Evolutionary conservation across 2,329 filamentous ascomycete species (phyloP), one percentile per base, ranked within the genome.

Genomic region (Didymosphaeria variabile): DNA sequence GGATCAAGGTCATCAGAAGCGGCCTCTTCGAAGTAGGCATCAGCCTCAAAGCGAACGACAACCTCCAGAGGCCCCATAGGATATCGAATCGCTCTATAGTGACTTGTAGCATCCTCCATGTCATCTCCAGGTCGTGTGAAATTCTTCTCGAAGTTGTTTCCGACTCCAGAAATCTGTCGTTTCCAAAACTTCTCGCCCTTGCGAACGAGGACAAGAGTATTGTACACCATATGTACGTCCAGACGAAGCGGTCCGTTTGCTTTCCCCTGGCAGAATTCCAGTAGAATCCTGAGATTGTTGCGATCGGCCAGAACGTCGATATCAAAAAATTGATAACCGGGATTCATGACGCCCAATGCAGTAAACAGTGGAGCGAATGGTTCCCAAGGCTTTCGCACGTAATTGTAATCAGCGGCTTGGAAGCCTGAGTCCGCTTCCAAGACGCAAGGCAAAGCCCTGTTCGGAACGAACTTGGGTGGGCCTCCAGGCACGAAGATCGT

Each of bases 11-110:
- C 49, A 38, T 71, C 66, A 3, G 64, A 47, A 1, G 53, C 50
- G 3, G 62, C 67, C 46, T 69, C 68, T 34, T 71, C 68, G 38
- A 70, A 64, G 58, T 72, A 73, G 2, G 71, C 72, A 36, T 75
- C 71, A 32, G 69, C 72, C 58, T 75, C 72, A 55, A 72, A 75
- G 21, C 72, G 70, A 2, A 63, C 61, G 5, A 73, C 68, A 15
- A 75, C 64, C 26, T 67, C 66, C 1, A 75, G 54, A 0, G 70
- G 65, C 0, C 70, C 73, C 68, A 75, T 68, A 13, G 61, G 45
- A 42, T 75, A 74, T 8, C 66, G 64, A 26, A 75, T 73, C 1
- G 66, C 72, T 19, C 73, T 70, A 52, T 75, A 75, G 56, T 75
- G 72, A 38, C 65, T 71, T 5, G 71, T 70, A 9, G 72, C 67